A percentile compares a stretch with the other conserved stretches of the same genome.
These are phyloP conservation scores for Anisodus acutangulus DNA, from an alignment of 257 asterid species.

Conservation along the genomic window DNA sequence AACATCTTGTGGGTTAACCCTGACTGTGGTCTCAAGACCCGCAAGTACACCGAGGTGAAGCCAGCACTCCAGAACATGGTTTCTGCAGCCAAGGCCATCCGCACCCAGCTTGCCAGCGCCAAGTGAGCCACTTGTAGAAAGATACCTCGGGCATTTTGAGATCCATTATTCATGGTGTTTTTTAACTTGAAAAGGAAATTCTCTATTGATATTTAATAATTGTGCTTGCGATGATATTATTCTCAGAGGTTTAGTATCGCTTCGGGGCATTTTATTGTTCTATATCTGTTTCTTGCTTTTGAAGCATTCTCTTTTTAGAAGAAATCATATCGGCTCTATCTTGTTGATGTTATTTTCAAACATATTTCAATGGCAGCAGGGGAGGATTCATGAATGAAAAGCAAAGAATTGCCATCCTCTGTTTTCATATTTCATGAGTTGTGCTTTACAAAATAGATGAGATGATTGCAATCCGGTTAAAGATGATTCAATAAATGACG, in stretches of 20 bases:
- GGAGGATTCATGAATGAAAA: too few species aligned
- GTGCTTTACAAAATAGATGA: too few species aligned
- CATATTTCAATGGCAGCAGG: too few species aligned
- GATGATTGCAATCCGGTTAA: too few species aligned
- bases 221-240: conserved; percentile 25
- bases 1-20: conserved; percentile 98
- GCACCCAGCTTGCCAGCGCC: conserved; percentile 71
- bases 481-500: too few species aligned
- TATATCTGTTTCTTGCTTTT: conserved; percentile 10
- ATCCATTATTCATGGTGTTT: conserved; percentile 11
- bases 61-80: conserved; percentile 89
- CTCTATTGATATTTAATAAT: conserved; percentile 36
- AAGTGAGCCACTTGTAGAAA: conserved; percentile 40
- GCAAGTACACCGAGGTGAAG: conserved; percentile 84
- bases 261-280: conserved; percentile 35
- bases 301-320: neutral
- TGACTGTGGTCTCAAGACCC: conserved; percentile 95
- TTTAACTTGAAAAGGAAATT: conserved; percentile 20
- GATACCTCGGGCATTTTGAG: neutral
- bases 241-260: conserved; percentile 27
- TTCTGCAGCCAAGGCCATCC: conserved; percentile 79
- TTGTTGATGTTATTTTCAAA: neutral
- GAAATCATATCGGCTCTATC: neutral
- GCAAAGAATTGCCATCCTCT: too few species aligned
- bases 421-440: too few species aligned